Evolutionary conservation across 768 basidiomycete genomes (phyloP), one percentile per base, ranked within the genome.

Genomic region (Psilocybe sp.): DNA sequence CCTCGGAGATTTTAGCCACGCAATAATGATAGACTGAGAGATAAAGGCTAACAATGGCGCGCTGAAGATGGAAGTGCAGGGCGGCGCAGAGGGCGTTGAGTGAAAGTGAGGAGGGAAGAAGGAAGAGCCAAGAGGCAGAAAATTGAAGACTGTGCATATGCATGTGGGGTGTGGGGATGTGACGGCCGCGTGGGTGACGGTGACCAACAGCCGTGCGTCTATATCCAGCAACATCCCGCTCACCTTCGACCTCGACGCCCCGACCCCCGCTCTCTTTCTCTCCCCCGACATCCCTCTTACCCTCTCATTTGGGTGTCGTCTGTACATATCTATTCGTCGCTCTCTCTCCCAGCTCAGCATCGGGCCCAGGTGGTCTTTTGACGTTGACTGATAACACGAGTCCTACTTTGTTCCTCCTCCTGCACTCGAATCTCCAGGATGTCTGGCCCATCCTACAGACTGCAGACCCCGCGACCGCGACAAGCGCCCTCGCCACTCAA

Each of bases 401-500:
- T 28, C 23, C 23, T 28, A 28, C 23, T 28, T 28, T 41, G 37
- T 45, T 47, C 54, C 56, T 63, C 59, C 64, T 47, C 54, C 56
- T 63, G 59, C 64, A 64, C 57, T 53, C 54, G 54, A 56, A 49
- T 44, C 44, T 41, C 47, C 50, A 56, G 53, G 53, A 84, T 85
- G 84, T 82, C 81, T 48, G 72, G 73, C 52, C 69, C 82, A 33
- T 82, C 79, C 13, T 85, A 87, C 70, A 78, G 78, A 55, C 71
- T 89, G 40, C 79, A 88, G 64, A 72, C 81, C 0, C 77, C 85
- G 33, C 81, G 83, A 35, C 71, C 83, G 16, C 78, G 82, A 40
- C 84, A 76, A 20, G 77, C 79, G 4, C 84, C 83, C 12, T 73
- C 82, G 5, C 83, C 85, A 9, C 67, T 87, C 50, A 78, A 78